phyloP scores from a whole-genome alignment of 768 basidiomycete species.

The Gloeostereum incarnatum region DNA sequence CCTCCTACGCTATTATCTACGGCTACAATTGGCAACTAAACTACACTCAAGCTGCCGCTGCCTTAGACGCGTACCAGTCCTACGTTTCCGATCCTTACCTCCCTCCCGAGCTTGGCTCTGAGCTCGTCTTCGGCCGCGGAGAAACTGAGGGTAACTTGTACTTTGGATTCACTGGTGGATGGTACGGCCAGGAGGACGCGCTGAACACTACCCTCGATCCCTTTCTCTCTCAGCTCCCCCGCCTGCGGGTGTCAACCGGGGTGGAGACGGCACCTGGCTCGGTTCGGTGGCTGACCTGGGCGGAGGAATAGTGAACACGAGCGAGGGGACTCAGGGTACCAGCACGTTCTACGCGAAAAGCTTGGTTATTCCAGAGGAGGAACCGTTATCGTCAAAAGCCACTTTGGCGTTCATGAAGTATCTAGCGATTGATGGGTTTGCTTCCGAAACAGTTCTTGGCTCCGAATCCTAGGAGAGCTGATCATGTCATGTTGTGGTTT shows the following conservation, averaged over 20 bases:
- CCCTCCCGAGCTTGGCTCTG: background rate
- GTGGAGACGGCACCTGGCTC: slow-evolving; percentile 1
- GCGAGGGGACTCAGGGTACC: background rate
- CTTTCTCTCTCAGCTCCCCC: background rate
- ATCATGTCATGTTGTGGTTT: slow-evolving; percentile 5
- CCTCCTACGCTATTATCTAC: slow-evolving; percentile 5
- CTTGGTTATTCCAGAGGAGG: slow-evolving; percentile 3
- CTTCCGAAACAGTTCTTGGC: slow-evolving; percentile 3
- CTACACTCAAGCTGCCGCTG: background rate
- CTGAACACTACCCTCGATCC: background rate
- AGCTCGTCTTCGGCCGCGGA: background rate
- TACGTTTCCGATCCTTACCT: background rate
- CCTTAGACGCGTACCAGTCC: background rate
- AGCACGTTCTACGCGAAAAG: slow-evolving; percentile 10
- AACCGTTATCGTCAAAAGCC: slow-evolving; percentile 5
- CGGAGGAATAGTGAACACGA: no score
- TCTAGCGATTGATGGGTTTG: slow-evolving; percentile 6
- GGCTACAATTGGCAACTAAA: slow-evolving; percentile 3
- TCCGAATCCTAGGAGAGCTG: background rate
- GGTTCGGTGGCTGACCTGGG: slow-evolving; percentile 1
- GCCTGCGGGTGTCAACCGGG: background rate
- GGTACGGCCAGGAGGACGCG: background rate
- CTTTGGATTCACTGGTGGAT: background rate
- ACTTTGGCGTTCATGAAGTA: slow-evolving; percentile 8
- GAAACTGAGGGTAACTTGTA: background rate